A percentile compares a stretch with the other conserved stretches of the same genome.
These are phyloP conservation scores for Chlorencoelia australis DNA, from an alignment of 2,329 filamentous ascomycete genomes.

Conservation along the genomic window DNA sequence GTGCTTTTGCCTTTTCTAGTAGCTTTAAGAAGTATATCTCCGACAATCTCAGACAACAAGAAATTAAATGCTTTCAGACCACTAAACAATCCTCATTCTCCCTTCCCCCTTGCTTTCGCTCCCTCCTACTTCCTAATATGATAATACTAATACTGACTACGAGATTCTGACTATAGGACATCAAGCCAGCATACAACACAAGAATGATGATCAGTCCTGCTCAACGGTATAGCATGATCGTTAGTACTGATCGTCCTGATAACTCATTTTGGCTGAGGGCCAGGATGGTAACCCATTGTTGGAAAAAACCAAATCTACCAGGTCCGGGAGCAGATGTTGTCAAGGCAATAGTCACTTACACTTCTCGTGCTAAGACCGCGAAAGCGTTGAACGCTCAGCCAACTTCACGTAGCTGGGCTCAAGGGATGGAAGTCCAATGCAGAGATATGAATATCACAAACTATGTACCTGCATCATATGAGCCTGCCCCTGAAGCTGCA, in stretches of 20 bases:
- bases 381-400: conserved; percentile 10
- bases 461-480: conserved; percentile 35
- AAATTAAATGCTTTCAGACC: no score
- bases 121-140: no score
- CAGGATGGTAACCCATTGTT: conserved; percentile 50
- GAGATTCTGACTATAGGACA: no score
- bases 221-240: conserved; percentile 58
- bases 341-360: conserved; percentile 40
- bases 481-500: conserved; percentile 35
- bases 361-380: conserved; percentile 1
- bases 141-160: no score
- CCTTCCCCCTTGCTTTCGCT: no score
- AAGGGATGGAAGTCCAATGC: conserved; percentile 27
- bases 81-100: no score
- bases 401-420: conserved; percentile 33
- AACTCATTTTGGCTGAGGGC: conserved; percentile 56
- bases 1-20: no score
- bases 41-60: no score
- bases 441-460: conserved; percentile 30
- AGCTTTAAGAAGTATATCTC: no score
- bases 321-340: conserved; percentile 36
- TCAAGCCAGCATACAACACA: conserved; percentile 47
- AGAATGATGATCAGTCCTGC: conserved; percentile 58
- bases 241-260: conserved; percentile 46
- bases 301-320: conserved; percentile 39